Evolutionary conservation across 1,139 yeast species (phyloP).

Genomic region (Pichia norvegensis): DNA sequence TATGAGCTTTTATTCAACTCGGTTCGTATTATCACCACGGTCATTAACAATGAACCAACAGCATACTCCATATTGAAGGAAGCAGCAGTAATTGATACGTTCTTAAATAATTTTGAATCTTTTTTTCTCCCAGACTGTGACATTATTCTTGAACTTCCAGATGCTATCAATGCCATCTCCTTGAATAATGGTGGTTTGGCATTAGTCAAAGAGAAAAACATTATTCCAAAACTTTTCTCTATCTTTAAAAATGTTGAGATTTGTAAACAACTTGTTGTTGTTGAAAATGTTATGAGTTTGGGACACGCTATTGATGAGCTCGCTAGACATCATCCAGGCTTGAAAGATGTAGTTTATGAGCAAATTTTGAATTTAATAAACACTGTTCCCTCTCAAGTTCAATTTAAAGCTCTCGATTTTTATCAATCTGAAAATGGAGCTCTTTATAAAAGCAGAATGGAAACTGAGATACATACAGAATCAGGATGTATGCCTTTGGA

Average conservation of each 20-base stretch:
- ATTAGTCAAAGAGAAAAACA: constrained; percentile 41
- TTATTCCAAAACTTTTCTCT: constrained; percentile 44
- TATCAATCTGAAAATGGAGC: constrained; percentile 38
- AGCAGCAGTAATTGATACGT: constrained; percentile 61
- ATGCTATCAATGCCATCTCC: constrained; percentile 76
- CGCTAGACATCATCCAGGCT: constrained; percentile 72
- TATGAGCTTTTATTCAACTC: constrained; percentile 57
- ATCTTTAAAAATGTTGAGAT: constrained; percentile 41
- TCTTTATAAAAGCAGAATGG: constrained; percentile 36
- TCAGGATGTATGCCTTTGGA: constrained; percentile 34
- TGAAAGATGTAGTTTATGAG: constrained; percentile 52
- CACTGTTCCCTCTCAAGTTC: constrained; percentile 37
- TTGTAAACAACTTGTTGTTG: constrained; percentile 41
- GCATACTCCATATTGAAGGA: constrained; percentile 77
- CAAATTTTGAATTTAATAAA: constrained; percentile 44
- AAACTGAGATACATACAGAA: constrained; percentile 31
- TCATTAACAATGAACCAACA: constrained; percentile 88
- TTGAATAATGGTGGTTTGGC: constrained; percentile 67
- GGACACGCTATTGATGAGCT: constrained; percentile 76
- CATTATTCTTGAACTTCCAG: constrained; percentile 58
- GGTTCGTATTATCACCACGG: constrained; percentile 59
- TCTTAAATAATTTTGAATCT: constrained; percentile 47
- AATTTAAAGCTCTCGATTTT: constrained; percentile 35
- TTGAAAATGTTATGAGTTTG: constrained; percentile 38
- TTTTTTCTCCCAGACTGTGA: constrained; percentile 53